Evolutionary conservation across 192 early-diverging fungal genomes (phyloP).

Genomic region (Entomortierella lignicola): DNA sequence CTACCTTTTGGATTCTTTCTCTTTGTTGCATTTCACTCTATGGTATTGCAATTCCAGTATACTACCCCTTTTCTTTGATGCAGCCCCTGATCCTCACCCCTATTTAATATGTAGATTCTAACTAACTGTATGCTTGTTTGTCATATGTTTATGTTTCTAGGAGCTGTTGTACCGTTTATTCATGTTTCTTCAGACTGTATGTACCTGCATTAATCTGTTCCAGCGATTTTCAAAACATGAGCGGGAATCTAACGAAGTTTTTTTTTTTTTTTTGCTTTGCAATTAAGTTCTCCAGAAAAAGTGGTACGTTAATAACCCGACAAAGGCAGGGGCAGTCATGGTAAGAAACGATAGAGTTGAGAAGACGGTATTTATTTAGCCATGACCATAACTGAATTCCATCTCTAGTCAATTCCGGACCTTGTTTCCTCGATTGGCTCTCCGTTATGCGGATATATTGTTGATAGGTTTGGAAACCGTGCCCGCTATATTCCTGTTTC

Average conservation of each 20-base stretch:
- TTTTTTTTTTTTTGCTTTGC: not conserved
- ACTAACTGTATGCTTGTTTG: not conserved
- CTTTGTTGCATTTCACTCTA: constrained; percentile 38
- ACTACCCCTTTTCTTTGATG: not conserved
- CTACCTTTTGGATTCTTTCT: constrained; percentile 40
- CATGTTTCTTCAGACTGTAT: constrained; percentile 72
- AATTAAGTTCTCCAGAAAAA: constrained; percentile 69
- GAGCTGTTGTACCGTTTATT: constrained; percentile 69
- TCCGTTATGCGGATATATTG: constrained; percentile 64
- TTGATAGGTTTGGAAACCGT: constrained; percentile 67
- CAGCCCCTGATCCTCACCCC: constrained; percentile 7
- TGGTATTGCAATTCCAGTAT: constrained; percentile 6
- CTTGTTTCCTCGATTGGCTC: constrained; percentile 67
- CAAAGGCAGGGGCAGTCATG: constrained; percentile 66
- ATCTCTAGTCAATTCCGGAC: constrained; percentile 72
- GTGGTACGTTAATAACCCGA: constrained; percentile 64
- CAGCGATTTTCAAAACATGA: not conserved
- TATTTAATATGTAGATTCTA: not conserved
- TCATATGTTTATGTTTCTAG: constrained; percentile 37
- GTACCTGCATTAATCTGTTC: constrained; percentile 10
- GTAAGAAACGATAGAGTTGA: not conserved
- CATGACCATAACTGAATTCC: not conserved
- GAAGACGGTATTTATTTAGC: not conserved
- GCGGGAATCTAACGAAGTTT: not conserved
- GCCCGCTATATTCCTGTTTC: constrained; percentile 60